phyloP scores from a whole-genome alignment of 768 basidiomycete genomes.

The Gymnopilus junonius region DNA sequence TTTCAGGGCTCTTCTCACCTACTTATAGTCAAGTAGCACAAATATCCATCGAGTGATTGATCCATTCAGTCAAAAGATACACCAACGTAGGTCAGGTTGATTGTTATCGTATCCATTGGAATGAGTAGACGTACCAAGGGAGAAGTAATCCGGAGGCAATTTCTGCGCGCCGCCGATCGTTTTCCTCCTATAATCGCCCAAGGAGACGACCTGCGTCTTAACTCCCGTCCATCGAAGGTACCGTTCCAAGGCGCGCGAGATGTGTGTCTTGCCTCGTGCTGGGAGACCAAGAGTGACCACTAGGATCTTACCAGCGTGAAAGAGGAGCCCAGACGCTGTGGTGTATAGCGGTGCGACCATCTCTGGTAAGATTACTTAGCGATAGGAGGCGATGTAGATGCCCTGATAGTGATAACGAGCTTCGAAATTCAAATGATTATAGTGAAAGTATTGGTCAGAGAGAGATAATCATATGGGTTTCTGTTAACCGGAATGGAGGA shows the following conservation, averaged over 20 bases:
- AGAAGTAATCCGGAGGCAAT: slow-evolving; percentile 93
- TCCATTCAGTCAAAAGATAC: not conserved
- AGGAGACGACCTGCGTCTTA: slow-evolving; percentile 91
- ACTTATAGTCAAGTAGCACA: too few species aligned
- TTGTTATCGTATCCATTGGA: too few species aligned
- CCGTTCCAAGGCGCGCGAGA: slow-evolving; percentile 93
- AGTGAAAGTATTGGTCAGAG: too few species aligned
- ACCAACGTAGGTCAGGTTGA: not conserved
- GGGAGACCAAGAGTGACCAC: slow-evolving; percentile 93
- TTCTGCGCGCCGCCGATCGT: slow-evolving; percentile 86
- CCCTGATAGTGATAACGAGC: not conserved
- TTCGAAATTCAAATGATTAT: too few species aligned
- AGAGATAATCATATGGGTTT: not conserved
- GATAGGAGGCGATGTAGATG: not conserved
- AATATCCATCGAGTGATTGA: too few species aligned
- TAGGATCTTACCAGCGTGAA: slow-evolving; percentile 94
- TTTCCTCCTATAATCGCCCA: slow-evolving; percentile 95
- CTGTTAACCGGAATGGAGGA: not conserved
- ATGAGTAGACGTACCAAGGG: slow-evolving; percentile 54
- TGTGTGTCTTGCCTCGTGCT: slow-evolving; percentile 95
- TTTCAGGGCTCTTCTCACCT: slow-evolving; percentile 84
- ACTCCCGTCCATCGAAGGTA: slow-evolving; percentile 99
- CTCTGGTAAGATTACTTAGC: not conserved
- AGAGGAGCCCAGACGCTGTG: slow-evolving; percentile 85
- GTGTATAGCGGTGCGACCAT: slow-evolving; percentile 98